Conservation (phyloP, 2,329 filamentous ascomycete species). For the Cladosporium colombiae region DNA sequence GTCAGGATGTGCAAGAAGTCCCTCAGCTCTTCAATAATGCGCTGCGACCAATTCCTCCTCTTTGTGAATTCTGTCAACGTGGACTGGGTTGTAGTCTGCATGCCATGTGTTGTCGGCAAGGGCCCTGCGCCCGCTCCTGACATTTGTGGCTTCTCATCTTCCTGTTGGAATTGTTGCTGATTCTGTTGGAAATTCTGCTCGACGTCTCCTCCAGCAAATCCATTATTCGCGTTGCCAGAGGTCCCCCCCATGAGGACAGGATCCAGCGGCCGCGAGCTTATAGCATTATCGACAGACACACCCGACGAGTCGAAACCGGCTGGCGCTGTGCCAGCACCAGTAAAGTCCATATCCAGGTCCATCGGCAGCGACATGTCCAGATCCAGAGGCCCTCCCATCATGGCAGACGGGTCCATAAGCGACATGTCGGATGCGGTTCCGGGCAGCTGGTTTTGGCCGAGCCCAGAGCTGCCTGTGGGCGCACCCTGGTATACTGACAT, state of each 20-base stretch:
- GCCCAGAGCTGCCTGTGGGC: constrained; percentile 4
- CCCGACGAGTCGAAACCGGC: constrained; percentile 21
- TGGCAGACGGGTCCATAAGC: constrained; percentile 61
- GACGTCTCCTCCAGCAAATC: constrained; percentile 29
- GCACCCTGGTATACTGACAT: constrained; percentile 19
- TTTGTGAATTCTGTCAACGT: constrained; percentile 67
- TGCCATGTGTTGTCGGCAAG: constrained; percentile 57
- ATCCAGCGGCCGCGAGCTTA: constrained; percentile 12
- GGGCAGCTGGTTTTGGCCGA: constrained; percentile 29
- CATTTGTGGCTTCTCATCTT: constrained; percentile 29
- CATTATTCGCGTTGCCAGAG: constrained; percentile 11
- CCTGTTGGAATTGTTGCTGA: constrained; percentile 33
- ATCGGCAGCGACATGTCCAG: constrained; percentile 49
- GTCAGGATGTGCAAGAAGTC: constrained; percentile 88
- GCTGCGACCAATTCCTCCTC: constrained; percentile 78
- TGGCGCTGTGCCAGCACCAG: constrained; percentile 34
- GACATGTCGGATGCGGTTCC: constrained; percentile 55
- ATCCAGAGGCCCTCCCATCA: constrained; percentile 43
- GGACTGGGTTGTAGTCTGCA: constrained; percentile 49
- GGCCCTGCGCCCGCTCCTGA: constrained; percentile 55
- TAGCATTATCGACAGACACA: neutral
- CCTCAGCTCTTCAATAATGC: constrained; percentile 84
- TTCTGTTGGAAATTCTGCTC: constrained; percentile 26
- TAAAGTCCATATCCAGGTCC: constrained; percentile 47
- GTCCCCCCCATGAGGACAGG: constrained; percentile 21